Evolutionary conservation across 306 rosid genomes (phyloP), one percentile per base, ranked within the genome.

Genomic region (Medicago arabica): DNA sequence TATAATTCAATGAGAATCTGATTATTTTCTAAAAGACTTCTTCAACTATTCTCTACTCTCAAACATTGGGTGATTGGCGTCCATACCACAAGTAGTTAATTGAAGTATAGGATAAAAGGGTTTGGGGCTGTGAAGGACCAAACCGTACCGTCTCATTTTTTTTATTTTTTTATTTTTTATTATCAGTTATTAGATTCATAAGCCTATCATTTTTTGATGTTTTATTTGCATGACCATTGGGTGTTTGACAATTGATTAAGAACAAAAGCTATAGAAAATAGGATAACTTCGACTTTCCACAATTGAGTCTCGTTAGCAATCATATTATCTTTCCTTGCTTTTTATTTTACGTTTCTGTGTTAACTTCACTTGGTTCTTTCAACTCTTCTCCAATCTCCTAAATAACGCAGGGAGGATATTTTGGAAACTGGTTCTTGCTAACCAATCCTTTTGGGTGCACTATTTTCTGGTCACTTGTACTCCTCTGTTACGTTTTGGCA

Each of bases 381-480:
- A 39, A 65, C 34, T 17, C 31, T 39, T 38, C 38, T 65, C 70
- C 19, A 3, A 65, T 65, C 16, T n/a, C n/a, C 16, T 64, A 64
- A 64, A 65, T 10, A 39, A 65, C 1, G 9, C 16, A 63, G 7
- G 17, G 7, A 64, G 5, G 17, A 40, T 40, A 38, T 65, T 17
- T 65, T 65, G 70, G 13, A 65, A 65, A 40, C 16, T 38, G 7
- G 46, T 36, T 62, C 46, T 62, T 34, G 11, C 23, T 16, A 34
- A 34, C 46, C 19, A 38, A 31, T 62, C 68, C 44, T 3, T 62
- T 34, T 65, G 17, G 70, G 15, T 10, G 40, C 8, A 15, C 36
- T 62, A 62, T n/a, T 62, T 62, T 62, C 39, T 8, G 68, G 46
- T 62, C 68, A 61, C 19, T n/a, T 61, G 67, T 61, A 61, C 64